A percentile compares a stretch with the other conserved stretches of the same genome.
Evolutionary conservation across 2,329 filamentous ascomycete genomes (phyloP).

Genomic region (Coniella vitis): DNA sequence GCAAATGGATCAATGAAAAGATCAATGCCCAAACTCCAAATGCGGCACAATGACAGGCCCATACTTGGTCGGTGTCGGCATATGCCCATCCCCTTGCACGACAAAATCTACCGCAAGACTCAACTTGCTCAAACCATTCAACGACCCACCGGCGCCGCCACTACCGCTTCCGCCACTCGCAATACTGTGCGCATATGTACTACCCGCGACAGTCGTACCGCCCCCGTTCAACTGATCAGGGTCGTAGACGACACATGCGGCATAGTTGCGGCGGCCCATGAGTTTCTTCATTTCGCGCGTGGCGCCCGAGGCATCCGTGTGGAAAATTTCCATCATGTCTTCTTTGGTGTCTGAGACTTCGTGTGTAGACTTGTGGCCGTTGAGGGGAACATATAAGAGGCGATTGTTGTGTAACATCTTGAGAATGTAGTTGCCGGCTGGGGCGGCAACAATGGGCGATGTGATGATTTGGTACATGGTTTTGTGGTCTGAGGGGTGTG

Average conservation of each 20-base stretch:
- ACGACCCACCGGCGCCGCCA: slow-evolving; percentile 18
- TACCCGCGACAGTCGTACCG: neutral
- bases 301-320: slow-evolving; percentile 81
- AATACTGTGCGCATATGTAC: neutral
- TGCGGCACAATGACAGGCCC: slow-evolving; percentile 92
- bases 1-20: no score
- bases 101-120: slow-evolving; percentile 94
- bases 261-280: slow-evolving; percentile 90
- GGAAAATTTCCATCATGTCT: slow-evolving; percentile 99
- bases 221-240: slow-evolving; percentile 57
- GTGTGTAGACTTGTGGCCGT: slow-evolving; percentile 70
- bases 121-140: slow-evolving; percentile 53
- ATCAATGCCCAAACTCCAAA: slow-evolving; percentile 63
- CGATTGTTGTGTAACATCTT: slow-evolving; percentile 96
- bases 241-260: slow-evolving; percentile 90
- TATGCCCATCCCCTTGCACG: slow-evolving; percentile 83
- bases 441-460: slow-evolving; percentile 84
- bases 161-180: slow-evolving; percentile 23
- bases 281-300: slow-evolving; percentile 80
- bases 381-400: slow-evolving; percentile 81
- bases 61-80: slow-evolving; percentile 83
- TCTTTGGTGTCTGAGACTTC: slow-evolving; percentile 89
- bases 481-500: slow-evolving; percentile 88
- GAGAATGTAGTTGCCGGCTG: slow-evolving; percentile 76
- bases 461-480: slow-evolving; percentile 99